Evolutionary conservation across 2,329 filamentous ascomycete genomes (phyloP), one percentile per base, ranked within the genome.

Genomic region (Colletotrichum incanum): DNA sequence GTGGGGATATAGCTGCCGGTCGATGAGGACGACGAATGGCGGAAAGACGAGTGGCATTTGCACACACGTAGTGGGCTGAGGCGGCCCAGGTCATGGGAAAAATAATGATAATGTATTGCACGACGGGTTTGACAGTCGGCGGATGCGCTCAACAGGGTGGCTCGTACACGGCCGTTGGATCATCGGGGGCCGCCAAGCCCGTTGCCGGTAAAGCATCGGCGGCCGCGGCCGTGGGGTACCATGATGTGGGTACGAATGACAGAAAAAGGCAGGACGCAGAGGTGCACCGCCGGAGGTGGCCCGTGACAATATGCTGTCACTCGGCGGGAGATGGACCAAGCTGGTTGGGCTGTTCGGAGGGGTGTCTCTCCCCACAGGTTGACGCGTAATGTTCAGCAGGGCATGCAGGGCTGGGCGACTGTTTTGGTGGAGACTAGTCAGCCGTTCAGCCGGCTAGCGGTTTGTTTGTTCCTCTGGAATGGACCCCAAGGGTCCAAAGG

Each of bases 21-120:
- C 37, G 55, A 39, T 55, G 18, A 26, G n/a, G 31, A n/a, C 43
- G 61, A 16, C 34, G 20, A 39, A 37, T 37, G 4, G 31, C 7
- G 26, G 31, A 31, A 68, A 55, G 49, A 26, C 26, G 61, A 39
- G 31, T 61, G 61, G 39, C 52, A 54, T 55, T 39, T 71, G 59
- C 47, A 60, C 20, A 23, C 49, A 50, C 34, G 43, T 70, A 41
- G 54, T 23, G 65, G 59, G 18, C 55, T 55, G 23, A 71, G 41
- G 34, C 37, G 39, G 56, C 59, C 41, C 52, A 11, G 41, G 47
- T 41, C 39, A 41, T 60, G 54, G 39, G 18, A 43, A 52, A 18
- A 37, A 47, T 70, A 74, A 74, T 70, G 70, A 61, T 74, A 70
- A 74, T 74, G 39, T 71, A 37, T 65, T 54, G 65, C 43, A 55